These are phyloP conservation scores for Scytalidium lignicola DNA, from an alignment of 2,329 filamentous ascomycete genomes.

Conservation along the genomic window DNA sequence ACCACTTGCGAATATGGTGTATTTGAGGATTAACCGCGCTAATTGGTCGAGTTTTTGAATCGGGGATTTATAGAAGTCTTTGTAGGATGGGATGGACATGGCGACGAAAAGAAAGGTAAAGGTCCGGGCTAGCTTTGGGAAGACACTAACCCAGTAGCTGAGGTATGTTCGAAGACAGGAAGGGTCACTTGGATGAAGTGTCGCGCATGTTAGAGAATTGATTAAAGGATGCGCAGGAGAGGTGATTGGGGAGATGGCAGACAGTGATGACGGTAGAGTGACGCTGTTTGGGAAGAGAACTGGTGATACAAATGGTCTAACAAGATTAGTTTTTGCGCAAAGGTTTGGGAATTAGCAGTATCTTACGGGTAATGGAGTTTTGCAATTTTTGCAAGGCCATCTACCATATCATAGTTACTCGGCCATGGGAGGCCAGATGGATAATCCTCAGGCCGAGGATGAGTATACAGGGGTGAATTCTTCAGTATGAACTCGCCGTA, in stretches of 20 bases:
- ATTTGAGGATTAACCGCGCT: slow-evolving; percentile 63
- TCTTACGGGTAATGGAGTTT: slow-evolving; percentile 77
- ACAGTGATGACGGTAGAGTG: slow-evolving; percentile 61
- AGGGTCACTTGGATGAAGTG: slow-evolving; percentile 81
- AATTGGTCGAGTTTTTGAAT: slow-evolving; percentile 61
- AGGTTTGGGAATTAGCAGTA: slow-evolving; percentile 1
- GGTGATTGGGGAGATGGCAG: slow-evolving; percentile 69
- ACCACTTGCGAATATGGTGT: slow-evolving; percentile 73
- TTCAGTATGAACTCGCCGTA: slow-evolving; percentile 62
- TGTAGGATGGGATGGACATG: slow-evolving; percentile 64
- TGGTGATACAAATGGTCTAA: slow-evolving; percentile 72
- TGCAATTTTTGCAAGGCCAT: slow-evolving; percentile 77
- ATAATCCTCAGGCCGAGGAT: slow-evolving; percentile 63
- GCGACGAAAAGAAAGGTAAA: slow-evolving; percentile 67
- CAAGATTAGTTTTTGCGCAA: slow-evolving; percentile 15
- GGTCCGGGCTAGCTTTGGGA: slow-evolving; percentile 72
- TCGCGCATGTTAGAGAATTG: slow-evolving; percentile 78
- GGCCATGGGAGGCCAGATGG: slow-evolving; percentile 70
- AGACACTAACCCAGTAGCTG: slow-evolving; percentile 79
- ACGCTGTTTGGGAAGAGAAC: slow-evolving; percentile 75
- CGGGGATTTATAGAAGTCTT: slow-evolving; percentile 63
- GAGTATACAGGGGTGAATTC: slow-evolving; percentile 75
- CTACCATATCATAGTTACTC: slow-evolving; percentile 66
- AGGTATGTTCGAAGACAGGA: slow-evolving; percentile 85
- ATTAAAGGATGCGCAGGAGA: slow-evolving; percentile 84